A percentile compares a stretch with the other conserved stretches of the same genome.
phyloP scores from a whole-genome alignment of 305 asterid species.

The Withania somnifera region DNA sequence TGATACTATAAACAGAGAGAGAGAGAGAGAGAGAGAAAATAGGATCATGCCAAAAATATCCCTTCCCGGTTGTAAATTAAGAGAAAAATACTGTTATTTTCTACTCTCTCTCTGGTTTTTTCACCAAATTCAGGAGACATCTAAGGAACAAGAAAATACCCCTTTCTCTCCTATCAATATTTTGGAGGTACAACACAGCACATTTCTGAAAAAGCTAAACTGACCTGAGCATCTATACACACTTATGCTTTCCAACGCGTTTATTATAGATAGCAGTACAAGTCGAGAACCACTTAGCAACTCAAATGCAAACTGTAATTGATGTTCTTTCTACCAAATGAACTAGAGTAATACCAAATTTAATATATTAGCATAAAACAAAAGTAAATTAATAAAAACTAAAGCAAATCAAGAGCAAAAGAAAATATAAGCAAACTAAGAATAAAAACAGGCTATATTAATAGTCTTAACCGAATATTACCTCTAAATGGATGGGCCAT shows the following conservation, averaged over 20 bases:
- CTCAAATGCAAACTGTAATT: neutral
- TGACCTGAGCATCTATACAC: neutral
- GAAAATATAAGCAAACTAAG: neutral
- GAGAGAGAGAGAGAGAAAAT: neutral
- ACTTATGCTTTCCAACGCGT: neutral
- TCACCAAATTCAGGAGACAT: neutral
- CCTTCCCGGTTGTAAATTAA: neutral
- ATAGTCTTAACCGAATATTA: constrained; percentile 7
- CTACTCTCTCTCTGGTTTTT: neutral
- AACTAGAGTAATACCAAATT: neutral
- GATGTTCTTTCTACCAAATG: neutral
- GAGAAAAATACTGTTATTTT: neutral
- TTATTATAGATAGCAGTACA: neutral
- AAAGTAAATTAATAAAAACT: neutral
- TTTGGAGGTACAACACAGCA: neutral
- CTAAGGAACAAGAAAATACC: neutral
- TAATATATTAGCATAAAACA: neutral
- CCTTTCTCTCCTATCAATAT: neutral
- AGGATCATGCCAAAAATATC: neutral
- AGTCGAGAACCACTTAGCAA: neutral
- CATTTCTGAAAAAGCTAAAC: neutral
- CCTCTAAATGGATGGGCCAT: constrained; percentile 99
- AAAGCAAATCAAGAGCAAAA: neutral
- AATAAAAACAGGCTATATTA: neutral
- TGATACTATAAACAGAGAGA: neutral